Conservation (phyloP, 2,329 filamentous ascomycete genomes). For the Trichoderma sp. region DNA sequence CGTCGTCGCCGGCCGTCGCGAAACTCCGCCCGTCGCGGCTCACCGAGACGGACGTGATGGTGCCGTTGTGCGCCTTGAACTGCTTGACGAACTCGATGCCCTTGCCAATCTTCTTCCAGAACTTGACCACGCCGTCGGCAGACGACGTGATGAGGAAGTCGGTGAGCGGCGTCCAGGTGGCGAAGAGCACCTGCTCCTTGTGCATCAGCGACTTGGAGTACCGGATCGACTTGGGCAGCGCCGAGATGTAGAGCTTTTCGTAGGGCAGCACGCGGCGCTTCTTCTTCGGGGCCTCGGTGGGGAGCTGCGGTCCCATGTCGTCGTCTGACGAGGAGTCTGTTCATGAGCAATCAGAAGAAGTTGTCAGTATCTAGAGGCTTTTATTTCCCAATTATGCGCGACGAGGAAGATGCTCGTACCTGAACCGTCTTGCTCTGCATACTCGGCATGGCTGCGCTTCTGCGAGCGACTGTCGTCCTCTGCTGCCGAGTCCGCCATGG, state of each 20-base stretch:
- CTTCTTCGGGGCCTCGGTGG: slow-evolving; percentile 81
- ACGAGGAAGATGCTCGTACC: slow-evolving; percentile 38
- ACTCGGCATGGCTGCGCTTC: slow-evolving; percentile 59
- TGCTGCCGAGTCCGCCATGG: slow-evolving; percentile 32
- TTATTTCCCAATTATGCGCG: neutral
- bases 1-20: slow-evolving; percentile 80
- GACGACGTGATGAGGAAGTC: slow-evolving; percentile 97
- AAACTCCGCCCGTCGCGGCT: slow-evolving; percentile 92
- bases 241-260: slow-evolving; percentile 92
- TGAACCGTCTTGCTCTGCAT: slow-evolving; percentile 51
- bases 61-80: slow-evolving; percentile 85
- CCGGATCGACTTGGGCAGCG: slow-evolving; percentile 75
- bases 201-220: slow-evolving; percentile 99
- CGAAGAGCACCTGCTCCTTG: slow-evolving; percentile 88
- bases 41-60: slow-evolving; percentile 79
- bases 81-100: slow-evolving; percentile 98
- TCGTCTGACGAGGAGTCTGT: slow-evolving; percentile 77
- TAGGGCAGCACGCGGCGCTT: slow-evolving; percentile 89
- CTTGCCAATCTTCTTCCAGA: slow-evolving; percentile 94
- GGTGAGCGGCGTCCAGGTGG: slow-evolving; percentile 84
- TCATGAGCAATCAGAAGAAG: too few relatives aligned
- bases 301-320: slow-evolving; percentile 90
- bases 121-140: slow-evolving; percentile 94
- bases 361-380: slow-evolving; percentile 2
- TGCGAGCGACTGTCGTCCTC: slow-evolving; percentile 43